Base-by-base conservation (phyloP, 805 yeast genomes). In the Ogataea nakhonphanomensis region DNA sequence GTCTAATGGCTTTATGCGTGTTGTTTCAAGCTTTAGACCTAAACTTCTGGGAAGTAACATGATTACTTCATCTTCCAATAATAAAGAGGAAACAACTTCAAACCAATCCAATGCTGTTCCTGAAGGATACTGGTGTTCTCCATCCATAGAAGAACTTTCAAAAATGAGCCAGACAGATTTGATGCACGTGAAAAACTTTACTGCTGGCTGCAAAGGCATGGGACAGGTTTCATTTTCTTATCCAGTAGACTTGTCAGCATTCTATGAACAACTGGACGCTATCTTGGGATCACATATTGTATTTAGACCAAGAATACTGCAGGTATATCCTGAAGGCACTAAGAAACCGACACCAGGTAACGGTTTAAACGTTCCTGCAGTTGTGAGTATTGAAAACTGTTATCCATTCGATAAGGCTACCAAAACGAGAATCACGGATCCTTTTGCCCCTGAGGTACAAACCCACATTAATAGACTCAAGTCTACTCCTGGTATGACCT, bases 321-420 rank as follows among this genome's bases (percentile, higher is more conserved):
- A 76, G 44, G 87, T 82, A 0, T 82, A 84, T 51, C 77, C 79
- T n/a, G 73, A 74, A 24, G 71, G 62, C n/a, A 38, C 53, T 2
- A 50, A 46, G 1, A 77, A 80, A 39, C 89, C 89, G 2, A 68
- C 79, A 0, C 57, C 74, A 29, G 93, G 93, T 0, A 61, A 69
- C 40, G 93, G 90, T 1, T 55, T 85, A 37, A 85, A 85, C 54
- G 84, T 83, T 13, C 90, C 90, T 5, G 88, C 93, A 0, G 79
- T 81, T 0, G 75, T 84, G 5, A 77, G 86, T 0, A 50, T 84
- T 29, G 87, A 82, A 53, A 73, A 73, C 29, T 69, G 80, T 20
- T 76, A 66, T 45, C 88, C 90, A 3, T 51, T 62, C 8, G 59
- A 56, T 35, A 46, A 49, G 25, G 28, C 23, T 3, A 54, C 57